Percentiles rank a stretch among this genome's conserved stretches.
Evolutionary conservation across 768 basidiomycete species (phyloP).

Genomic region (Imleria badia): DNA sequence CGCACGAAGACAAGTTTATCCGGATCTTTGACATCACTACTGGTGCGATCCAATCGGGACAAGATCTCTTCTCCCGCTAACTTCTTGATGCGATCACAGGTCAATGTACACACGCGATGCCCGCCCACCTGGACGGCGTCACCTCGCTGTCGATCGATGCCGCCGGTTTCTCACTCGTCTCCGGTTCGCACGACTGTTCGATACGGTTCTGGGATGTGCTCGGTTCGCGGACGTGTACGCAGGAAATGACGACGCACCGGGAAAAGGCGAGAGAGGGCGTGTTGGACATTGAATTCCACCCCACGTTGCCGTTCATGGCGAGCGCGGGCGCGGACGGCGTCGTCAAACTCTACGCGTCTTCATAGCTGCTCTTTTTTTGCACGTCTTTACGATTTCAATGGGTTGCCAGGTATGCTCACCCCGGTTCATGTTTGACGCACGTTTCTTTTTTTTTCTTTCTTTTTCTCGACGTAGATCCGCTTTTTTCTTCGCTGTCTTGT

Average conservation of each 20-base stretch:
- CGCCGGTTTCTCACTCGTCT: conserved; percentile 83
- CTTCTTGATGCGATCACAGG: conserved; percentile 39
- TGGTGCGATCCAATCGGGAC: conserved; percentile 47
- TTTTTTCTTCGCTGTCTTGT: conserved; percentile 11
- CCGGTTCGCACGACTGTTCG: conserved; percentile 92
- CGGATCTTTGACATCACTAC: conserved; percentile 83
- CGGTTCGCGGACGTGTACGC: conserved; percentile 74
- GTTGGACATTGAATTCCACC: conserved; percentile 82
- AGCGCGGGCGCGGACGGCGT: conserved; percentile 97
- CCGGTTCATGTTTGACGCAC: conserved; percentile 13
- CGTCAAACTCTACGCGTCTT: conserved; percentile 87
- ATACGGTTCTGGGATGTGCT: conserved; percentile 93
- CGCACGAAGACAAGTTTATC: conserved; percentile 92
- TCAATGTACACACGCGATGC: conserved; percentile 86
- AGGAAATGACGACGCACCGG: conserved; percentile 88
- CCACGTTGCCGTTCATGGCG: conserved; percentile 80
- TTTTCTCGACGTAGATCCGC: conserved; percentile 8
- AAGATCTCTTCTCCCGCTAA: not conserved
- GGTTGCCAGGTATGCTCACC: conserved; percentile 11
- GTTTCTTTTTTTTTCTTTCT: not conserved
- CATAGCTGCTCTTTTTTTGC: conserved; percentile 34
- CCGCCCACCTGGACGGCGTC: conserved; percentile 88
- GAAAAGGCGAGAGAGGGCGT: conserved; percentile 91
- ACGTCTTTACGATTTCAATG: not conserved
- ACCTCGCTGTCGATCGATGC: conserved; percentile 89